Conservation (phyloP, 2,329 filamentous ascomycete species). For the Microcera coccophila region DNA sequence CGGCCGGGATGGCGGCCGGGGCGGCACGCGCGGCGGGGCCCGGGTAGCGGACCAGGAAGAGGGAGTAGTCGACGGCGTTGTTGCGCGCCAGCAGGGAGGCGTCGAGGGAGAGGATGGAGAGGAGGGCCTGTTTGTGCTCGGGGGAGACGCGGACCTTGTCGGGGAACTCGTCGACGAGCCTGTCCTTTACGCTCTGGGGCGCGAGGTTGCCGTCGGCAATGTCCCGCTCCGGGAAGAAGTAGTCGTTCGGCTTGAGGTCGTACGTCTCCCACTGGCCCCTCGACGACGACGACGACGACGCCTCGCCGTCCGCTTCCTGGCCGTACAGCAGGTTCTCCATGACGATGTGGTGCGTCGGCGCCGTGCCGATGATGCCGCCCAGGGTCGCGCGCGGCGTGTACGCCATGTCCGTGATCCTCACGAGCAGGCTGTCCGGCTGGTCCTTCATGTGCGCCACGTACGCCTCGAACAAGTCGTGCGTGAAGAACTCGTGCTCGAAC, state of each 20-base stretch:
- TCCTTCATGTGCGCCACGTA: constrained; percentile 62
- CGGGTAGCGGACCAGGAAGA: constrained; percentile 60
- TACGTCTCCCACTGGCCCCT: constrained; percentile 60
- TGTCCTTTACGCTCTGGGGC: constrained; percentile 60
- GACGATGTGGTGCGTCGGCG: constrained; percentile 68
- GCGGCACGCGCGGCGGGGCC: constrained; percentile 9
- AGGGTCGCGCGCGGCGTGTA: constrained; percentile 53
- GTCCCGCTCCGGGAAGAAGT: constrained; percentile 73
- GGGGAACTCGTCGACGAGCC: constrained; percentile 63
- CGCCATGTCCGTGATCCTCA: constrained; percentile 69
- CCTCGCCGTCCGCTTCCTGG: constrained; percentile 41
- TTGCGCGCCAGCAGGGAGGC: constrained; percentile 58
- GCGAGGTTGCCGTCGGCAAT: constrained; percentile 61
- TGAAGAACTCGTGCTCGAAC: constrained; percentile 69
- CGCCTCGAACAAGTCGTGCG: constrained; percentile 59
- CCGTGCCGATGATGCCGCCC: constrained; percentile 55
- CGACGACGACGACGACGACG: no score
- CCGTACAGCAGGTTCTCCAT: constrained; percentile 74
- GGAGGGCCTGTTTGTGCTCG: constrained; percentile 53
- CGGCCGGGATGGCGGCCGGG: constrained; percentile 37
- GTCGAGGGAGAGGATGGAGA: constrained; percentile 54
- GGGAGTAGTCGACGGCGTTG: constrained; percentile 71
- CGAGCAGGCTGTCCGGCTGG: constrained; percentile 58
- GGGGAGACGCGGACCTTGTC: constrained; percentile 59
- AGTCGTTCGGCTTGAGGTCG: constrained; percentile 69